phyloP scores from a whole-genome alignment of 1,284 basidiomycete species.

The Gymnopus androsaceus region DNA sequence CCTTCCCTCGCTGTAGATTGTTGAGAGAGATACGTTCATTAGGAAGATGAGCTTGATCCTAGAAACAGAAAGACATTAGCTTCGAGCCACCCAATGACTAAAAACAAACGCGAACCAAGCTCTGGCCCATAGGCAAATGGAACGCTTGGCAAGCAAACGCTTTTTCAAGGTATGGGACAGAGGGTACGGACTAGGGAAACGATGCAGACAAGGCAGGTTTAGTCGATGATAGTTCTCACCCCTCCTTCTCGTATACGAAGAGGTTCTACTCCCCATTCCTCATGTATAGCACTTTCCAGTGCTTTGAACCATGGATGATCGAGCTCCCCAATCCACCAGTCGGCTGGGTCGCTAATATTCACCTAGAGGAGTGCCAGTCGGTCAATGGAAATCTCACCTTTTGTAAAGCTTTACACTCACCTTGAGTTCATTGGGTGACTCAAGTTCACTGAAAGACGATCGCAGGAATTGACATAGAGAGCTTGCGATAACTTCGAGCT shows the following conservation, averaged over 20 bases:
- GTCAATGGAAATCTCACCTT: no score
- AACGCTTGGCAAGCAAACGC: slow-evolving; percentile 82
- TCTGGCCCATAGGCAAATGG: slow-evolving; percentile 88
- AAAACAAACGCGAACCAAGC: slow-evolving; percentile 52
- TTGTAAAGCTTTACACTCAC: slow-evolving; percentile 37
- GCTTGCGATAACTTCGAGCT: slow-evolving; percentile 69
- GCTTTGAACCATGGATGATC: slow-evolving; percentile 83
- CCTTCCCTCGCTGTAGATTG: slow-evolving; percentile 75
- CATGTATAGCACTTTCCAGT: slow-evolving; percentile 76
- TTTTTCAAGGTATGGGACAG: slow-evolving; percentile 91
- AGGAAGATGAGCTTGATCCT: slow-evolving; percentile 87
- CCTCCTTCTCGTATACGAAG: slow-evolving; percentile 94
- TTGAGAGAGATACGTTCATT: slow-evolving; percentile 81
- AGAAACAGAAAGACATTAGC: slow-evolving; percentile 13
- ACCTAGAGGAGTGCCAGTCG: slow-evolving; percentile 65
- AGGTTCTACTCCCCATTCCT: slow-evolving; percentile 86
- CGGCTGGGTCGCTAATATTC: slow-evolving; percentile 80
- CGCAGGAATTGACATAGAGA: slow-evolving; percentile 64
- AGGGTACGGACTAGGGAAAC: slow-evolving; percentile 74
- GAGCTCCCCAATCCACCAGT: slow-evolving; percentile 95
- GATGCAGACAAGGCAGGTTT: slow-evolving; percentile 3
- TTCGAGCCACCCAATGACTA: not conserved
- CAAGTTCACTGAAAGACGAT: slow-evolving; percentile 59
- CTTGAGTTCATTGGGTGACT: slow-evolving; percentile 73
- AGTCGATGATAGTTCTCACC: slow-evolving; percentile 45